These are phyloP conservation scores for Primulina huaijiensis DNA, from an alignment of 257 asterid species.

Conservation along the genomic window DNA sequence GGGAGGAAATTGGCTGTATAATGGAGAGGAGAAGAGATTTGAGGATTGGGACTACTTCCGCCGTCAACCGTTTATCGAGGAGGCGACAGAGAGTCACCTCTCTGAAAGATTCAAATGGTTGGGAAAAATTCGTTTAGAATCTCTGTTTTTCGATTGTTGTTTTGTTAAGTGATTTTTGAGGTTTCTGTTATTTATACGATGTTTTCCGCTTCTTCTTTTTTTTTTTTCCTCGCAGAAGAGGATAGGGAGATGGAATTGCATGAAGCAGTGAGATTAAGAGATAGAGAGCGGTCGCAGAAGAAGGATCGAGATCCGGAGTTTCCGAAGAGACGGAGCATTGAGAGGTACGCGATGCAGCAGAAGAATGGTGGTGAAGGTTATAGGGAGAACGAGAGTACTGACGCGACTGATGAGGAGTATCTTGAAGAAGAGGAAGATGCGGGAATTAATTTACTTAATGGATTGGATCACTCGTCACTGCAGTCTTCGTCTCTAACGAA, in stretches of 20 bases:
- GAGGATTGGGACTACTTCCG: conserved; percentile 25
- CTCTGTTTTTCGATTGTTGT: conserved; percentile 11
- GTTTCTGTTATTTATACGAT: background rate
- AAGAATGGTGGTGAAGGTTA: conserved; percentile 34
- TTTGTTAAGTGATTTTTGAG: background rate
- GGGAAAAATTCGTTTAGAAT: conserved; percentile 2
- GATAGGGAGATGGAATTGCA: conserved; percentile 41
- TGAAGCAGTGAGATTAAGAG: conserved; percentile 46
- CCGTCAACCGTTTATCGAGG: conserved; percentile 34
- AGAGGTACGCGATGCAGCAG: conserved; percentile 29
- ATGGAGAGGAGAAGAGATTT: conserved; percentile 47
- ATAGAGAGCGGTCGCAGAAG: conserved; percentile 40
- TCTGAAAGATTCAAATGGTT: conserved; percentile 47
- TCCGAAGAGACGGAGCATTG: conserved; percentile 44
- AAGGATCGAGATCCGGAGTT: conserved; percentile 41
- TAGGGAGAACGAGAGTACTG: conserved; percentile 38
- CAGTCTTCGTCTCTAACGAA: conserved; percentile 32
- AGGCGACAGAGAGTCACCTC: conserved; percentile 41
- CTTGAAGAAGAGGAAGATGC: conserved; percentile 32
- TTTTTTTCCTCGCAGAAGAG: conserved; percentile 30
- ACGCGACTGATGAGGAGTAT: conserved; percentile 43
- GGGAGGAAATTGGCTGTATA: conserved; percentile 1
- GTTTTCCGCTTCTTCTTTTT: background rate
- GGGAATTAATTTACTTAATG: conserved; percentile 32
- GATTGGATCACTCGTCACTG: conserved; percentile 27